These are phyloP conservation scores for Aspergillus fructus DNA, from an alignment of 2,329 filamentous ascomycete genomes.

Conservation along the genomic window DNA sequence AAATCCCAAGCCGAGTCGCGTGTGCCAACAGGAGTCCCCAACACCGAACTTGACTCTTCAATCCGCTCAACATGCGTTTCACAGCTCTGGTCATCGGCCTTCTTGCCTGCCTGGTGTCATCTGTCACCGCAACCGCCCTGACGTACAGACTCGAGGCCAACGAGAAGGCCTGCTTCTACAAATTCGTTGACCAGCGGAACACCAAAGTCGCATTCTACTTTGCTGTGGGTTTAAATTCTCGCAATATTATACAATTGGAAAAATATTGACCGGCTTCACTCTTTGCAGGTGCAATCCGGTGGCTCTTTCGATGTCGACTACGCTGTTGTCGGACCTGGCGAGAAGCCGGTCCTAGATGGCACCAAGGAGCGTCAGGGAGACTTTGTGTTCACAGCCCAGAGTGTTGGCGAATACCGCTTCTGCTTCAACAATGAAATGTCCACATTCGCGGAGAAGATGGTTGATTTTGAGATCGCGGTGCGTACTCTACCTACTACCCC, in stretches of 20 bases:
- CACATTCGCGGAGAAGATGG: constrained; percentile 94
- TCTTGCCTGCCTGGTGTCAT: constrained; percentile 67
- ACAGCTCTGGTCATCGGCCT: constrained; percentile 64
- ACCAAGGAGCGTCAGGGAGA: constrained; percentile 93
- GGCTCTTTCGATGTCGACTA: constrained; percentile 98
- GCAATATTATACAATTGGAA: not conserved
- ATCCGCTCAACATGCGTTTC: constrained; percentile 60
- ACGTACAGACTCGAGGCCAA: constrained; percentile 89
- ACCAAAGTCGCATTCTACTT: constrained; percentile 98
- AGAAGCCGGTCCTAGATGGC: constrained; percentile 79
- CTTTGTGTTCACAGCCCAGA: constrained; percentile 93
- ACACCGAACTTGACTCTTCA: constrained; percentile 18
- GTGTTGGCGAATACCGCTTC: constrained; percentile 86
- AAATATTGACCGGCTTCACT: not conserved
- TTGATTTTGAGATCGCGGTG: constrained; percentile 96
- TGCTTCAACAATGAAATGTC: constrained; percentile 99
- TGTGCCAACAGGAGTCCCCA: constrained; percentile 14
- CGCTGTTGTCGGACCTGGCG: constrained; percentile 75
- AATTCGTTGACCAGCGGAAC: constrained; percentile 71
- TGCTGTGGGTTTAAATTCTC: constrained; percentile 63
- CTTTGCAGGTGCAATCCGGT: constrained; percentile 83
- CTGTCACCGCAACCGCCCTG: constrained; percentile 81
- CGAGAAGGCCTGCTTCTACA: constrained; percentile 96
- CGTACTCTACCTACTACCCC: constrained; percentile 31
- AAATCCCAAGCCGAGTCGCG: constrained; percentile 9